A percentile compares a stretch with the other conserved stretches of the same genome.
These are phyloP conservation scores for Zygosaccharomyces sapae DNA, from an alignment of 1,139 yeast species.

Conservation along the genomic window DNA sequence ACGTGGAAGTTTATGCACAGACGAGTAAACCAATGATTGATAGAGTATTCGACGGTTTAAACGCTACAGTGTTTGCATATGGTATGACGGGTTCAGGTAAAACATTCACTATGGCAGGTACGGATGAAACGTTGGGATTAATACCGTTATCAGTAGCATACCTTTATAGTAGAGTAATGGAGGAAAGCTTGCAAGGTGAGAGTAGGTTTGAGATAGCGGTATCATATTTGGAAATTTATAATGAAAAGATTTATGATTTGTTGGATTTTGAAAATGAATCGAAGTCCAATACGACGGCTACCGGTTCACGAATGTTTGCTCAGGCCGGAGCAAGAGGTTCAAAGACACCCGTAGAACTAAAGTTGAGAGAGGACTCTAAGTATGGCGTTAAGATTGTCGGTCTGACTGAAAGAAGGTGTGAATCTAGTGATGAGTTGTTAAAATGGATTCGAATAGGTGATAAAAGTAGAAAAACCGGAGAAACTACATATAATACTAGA, in stretches of 20 bases:
- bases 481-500: constrained; percentile 78
- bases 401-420: constrained; percentile 56
- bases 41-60: constrained; percentile 72
- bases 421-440: constrained; percentile 56
- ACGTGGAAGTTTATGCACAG: constrained; percentile 56
- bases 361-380: constrained; percentile 67
- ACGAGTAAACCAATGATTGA: constrained; percentile 61
- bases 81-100: constrained; percentile 98
- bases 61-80: constrained; percentile 88
- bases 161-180: constrained; percentile 51
- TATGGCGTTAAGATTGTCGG: constrained; percentile 79
- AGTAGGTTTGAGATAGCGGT: constrained; percentile 47
- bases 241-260: constrained; percentile 78
- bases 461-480: constrained; percentile 69
- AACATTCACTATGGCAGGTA: constrained; percentile 75
- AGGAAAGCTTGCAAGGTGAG: constrained; percentile 24
- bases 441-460: constrained; percentile 66
- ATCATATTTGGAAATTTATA: constrained; percentile 84
- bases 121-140: constrained; percentile 63
- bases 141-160: constrained; percentile 70
- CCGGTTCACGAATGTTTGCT: constrained; percentile 12
- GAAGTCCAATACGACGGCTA: constrained; percentile 6
- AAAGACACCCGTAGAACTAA: constrained; percentile 45
- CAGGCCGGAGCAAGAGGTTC: constrained; percentile 6
- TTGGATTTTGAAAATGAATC: constrained; percentile 37